Evolutionary conservation across 2,329 filamentous ascomycete genomes (phyloP), one percentile per base, ranked within the genome.

Genomic region (Ramularia endophylla): DNA sequence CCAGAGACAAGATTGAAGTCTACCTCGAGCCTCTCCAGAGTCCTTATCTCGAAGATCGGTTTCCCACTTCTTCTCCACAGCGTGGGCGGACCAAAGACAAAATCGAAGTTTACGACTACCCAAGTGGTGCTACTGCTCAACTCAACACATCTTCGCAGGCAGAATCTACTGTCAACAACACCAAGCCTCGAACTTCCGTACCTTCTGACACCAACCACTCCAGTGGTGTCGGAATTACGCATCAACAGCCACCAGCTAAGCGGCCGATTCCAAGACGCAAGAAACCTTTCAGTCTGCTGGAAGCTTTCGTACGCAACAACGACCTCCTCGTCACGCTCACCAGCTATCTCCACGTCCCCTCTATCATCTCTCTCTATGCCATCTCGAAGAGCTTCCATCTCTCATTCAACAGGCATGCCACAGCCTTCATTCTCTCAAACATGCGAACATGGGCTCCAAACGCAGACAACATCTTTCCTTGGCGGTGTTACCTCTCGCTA

Each of bases 301-400:
- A 56, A 20, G 57, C 56, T 3, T 52, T 67, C 33, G 48, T 56
- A 36, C 43, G 51, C 2, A 50, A 63, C 42, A 49, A 72, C 4
- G 74, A 80, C 39, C 62, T 86, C 3, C 62, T 73, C 32, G 65
- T 80, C 34, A 65, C 73, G 36, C 54, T 85, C 6, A 72, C 74
- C 43, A 69, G 71, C 49, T 67, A 75, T 43, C 69, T 87, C 15
- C 58, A 62, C 6, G 63, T 77, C 0, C 56, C 65, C 11, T 78
- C 81, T 39, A 66, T 88, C 5, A 59, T 87, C 44, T 72, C 67
- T 32, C 69, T 88, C 25, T 87, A 84, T 66, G 68, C 73, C 50
- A 75, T 79, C 50, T 83, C 77, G 59, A 75, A 70, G 40, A 68
- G 73, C 27, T 82, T 85, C 56, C 74, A 87, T 56, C 59, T 65